Conservation (phyloP, 1,284 basidiomycete genomes). For the Fomitopsis schrenkii region DNA sequence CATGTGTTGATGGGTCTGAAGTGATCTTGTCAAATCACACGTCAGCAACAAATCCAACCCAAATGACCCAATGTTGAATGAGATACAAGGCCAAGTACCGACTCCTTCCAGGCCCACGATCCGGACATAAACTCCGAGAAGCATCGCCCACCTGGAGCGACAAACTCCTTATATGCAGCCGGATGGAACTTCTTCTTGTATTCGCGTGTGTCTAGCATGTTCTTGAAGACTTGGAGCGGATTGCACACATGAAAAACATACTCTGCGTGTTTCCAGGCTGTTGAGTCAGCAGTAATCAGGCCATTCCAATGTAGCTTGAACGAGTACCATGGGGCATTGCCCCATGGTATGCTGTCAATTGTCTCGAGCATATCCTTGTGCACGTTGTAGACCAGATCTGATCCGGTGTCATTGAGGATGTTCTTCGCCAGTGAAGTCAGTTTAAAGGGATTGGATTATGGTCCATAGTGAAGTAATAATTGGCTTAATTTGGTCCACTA, state of each 20-base stretch:
- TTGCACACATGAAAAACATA: conserved; percentile 4
- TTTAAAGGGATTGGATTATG: too few species aligned
- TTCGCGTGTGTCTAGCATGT: background rate
- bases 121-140: conserved; percentile 15
- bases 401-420: background rate
- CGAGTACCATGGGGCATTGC: conserved; percentile 11
- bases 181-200: background rate
- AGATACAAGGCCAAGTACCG: conserved; percentile 10
- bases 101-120: conserved; percentile 16
- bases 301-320: conserved; percentile 5
- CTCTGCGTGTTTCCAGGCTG: conserved; percentile 8
- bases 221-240: background rate
- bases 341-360: conserved; percentile 3
- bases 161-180: conserved; percentile 6
- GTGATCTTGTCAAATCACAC: conserved; percentile 9
- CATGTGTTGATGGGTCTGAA: conserved; percentile 3
- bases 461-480: too few species aligned
- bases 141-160: background rate
- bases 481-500: too few species aligned
- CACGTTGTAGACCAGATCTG: background rate
- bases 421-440: too few species aligned
- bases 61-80: background rate
- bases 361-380: conserved; percentile 2
- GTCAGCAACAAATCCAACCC: background rate
- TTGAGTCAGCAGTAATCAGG: background rate